Conservation (phyloP, 352 stramenopile genomes). For the Globisporangium uncinulatum region DNA sequence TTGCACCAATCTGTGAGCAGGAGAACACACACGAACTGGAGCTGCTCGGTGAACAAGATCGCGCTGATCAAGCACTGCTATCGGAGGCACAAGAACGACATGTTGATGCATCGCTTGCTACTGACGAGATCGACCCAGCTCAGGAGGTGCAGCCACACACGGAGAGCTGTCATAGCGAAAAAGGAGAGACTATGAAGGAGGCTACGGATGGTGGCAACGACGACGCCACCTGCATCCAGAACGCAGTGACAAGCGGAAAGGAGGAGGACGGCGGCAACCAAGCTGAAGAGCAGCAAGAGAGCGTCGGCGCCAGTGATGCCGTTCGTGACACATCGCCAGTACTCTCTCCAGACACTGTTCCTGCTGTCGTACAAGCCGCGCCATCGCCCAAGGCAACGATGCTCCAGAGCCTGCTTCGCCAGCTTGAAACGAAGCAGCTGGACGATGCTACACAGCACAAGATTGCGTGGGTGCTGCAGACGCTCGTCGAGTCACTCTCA, state of each 20-base stretch:
- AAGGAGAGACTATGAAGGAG: not conserved
- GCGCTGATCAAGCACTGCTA: not conserved
- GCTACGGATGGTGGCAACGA: not conserved
- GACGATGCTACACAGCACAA: slow-evolving; percentile 21
- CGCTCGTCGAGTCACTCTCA: slow-evolving; percentile 20
- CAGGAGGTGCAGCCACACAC: too few relatives aligned
- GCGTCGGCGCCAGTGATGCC: not conserved
- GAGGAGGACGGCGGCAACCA: not conserved
- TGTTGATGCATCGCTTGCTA: too few relatives aligned
- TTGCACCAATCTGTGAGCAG: not conserved
- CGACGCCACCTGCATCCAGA: not conserved
- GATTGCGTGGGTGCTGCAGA: slow-evolving; percentile 19
- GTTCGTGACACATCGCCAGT: not conserved
- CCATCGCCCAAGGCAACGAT: slow-evolving; percentile 1
- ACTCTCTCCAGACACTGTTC: not conserved
- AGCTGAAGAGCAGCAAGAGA: not conserved
- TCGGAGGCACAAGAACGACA: too few relatives aligned
- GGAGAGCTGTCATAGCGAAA: too few relatives aligned
- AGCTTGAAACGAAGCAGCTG: slow-evolving; percentile 10
- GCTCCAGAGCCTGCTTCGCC: slow-evolving; percentile 22
- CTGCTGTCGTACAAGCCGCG: not conserved
- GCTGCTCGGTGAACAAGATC: not conserved
- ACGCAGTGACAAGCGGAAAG: not conserved
- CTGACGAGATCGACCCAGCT: too few relatives aligned
- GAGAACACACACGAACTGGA: not conserved